Conservation (phyloP, 177 flowering plant genomes). For the Vitis hybrid region DNA sequence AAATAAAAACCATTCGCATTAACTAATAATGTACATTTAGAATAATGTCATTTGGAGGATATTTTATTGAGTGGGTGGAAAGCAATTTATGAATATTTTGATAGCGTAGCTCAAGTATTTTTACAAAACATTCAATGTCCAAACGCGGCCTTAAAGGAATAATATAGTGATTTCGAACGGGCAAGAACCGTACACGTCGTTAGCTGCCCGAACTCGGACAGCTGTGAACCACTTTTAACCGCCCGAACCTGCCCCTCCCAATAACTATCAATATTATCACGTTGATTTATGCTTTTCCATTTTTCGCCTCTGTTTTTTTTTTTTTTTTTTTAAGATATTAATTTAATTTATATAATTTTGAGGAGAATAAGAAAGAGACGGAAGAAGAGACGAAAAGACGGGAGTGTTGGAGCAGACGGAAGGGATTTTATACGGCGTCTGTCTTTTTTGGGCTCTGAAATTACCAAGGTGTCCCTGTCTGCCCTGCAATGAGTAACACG, state of each 20-base stretch:
- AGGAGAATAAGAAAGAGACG: background rate
- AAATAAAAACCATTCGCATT: too few species aligned
- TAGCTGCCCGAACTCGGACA: conserved; percentile 2
- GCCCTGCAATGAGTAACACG: background rate
- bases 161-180: conserved; percentile 2
- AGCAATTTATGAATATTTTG: too few species aligned
- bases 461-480: background rate
- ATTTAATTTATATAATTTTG: background rate
- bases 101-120: background rate
- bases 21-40: background rate
- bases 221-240: too few species aligned
- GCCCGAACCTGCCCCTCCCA: too few species aligned
- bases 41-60: background rate
- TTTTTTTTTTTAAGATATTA: background rate
- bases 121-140: background rate
- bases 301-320: background rate
- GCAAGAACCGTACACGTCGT: conserved; percentile 24
- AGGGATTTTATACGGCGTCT: background rate
- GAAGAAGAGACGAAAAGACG: background rate
- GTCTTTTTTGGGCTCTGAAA: background rate
- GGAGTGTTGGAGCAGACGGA: background rate
- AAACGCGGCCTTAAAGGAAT: background rate
- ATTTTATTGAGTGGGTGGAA: background rate
- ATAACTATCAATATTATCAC: too few species aligned
- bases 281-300: too few species aligned